Evolutionary conservation across 2,329 filamentous ascomycete species (phyloP), one percentile per base, ranked within the genome.

Genomic region (Talaromyces funiculosus): DNA sequence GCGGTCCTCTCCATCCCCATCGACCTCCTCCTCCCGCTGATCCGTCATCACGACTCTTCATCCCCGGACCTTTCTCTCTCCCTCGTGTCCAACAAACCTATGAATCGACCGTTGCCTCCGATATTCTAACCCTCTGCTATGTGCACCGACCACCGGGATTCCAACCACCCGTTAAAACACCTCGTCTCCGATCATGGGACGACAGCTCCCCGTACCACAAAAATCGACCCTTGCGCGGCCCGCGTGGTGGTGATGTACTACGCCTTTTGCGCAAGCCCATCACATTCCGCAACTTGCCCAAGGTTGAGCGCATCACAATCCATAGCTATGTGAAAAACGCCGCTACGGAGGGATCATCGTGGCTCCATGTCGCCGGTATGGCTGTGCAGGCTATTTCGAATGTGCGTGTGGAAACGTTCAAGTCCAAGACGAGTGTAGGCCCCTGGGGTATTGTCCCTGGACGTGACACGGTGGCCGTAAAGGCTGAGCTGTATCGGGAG

Each of bases 141-240:
- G 84, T 85, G 60, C 94, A 99, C 80, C 85, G 80, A 57, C 90
- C 91, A 1, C 92, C 92, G 0, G 92, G 92, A 62, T 89, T 88
- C 78, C 72, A 81, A 73, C 73, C 80, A 10, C 77, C 82, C 18
- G 66, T 80, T 57, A 82, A 82, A 70, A 76, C 80, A 2, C 85
- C 90, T 63, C 86, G 90, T 64, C 79, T 97, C 67, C 86, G 94
- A 61, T 79, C 84, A 68, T 99, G 94, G 94, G 89, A 93, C 63
- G 92, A 88, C 68, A 90, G 88, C 57, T 96, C 90, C 7, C 94
- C 93, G 2, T 99, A 99, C 78, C 92, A 92, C 81, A 90, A 92
- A 79, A 96, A 96, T 76, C 84, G 94, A 68, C 89, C 90, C 4
- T 84, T 90, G 66, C 87, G 94, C 65, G 90, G 88, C 1, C 94